Evolutionary conservation across 108 stramenopile species (phyloP).

Genomic region (Nitzschia sp.): DNA sequence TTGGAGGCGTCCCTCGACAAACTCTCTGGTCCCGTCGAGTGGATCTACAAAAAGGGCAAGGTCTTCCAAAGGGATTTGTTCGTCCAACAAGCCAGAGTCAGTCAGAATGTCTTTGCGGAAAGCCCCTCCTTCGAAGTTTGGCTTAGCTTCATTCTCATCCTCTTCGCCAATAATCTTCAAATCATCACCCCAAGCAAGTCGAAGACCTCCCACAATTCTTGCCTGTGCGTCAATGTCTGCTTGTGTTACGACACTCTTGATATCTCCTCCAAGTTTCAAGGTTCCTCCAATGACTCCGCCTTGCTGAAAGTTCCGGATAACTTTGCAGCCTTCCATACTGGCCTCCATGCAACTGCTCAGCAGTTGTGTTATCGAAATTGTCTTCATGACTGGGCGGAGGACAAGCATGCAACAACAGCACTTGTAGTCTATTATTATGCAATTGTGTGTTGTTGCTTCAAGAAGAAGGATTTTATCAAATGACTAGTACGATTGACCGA

Average conservation of each 20-base stretch:
- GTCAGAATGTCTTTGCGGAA: neutral
- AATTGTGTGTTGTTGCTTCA: no score
- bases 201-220: conserved; percentile 34
- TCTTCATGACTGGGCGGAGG: conserved; percentile 25
- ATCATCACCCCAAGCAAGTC: conserved; percentile 38
- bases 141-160: conserved; percentile 33
- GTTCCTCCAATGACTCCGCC: conserved; percentile 5
- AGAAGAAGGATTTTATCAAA: no score
- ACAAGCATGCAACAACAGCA: no score
- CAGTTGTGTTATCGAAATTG: conserved; percentile 50
- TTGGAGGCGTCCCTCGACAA: conserved; percentile 74
- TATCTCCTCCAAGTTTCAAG: conserved; percentile 53
- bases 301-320: conserved; percentile 48
- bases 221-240: conserved; percentile 58
- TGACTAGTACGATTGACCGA: no score
- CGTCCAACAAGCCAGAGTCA: conserved; percentile 13
- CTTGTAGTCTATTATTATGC: no score
- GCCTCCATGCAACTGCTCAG: conserved; percentile 71
- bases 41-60: conserved; percentile 75
- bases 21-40: conserved; percentile 82
- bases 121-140: conserved; percentile 6
- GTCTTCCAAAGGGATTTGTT: conserved; percentile 36
- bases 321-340: conserved; percentile 59
- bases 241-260: conserved; percentile 51
- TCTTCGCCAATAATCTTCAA: conserved; percentile 53